A percentile compares a stretch with the other conserved stretches of the same genome.
Conservation (phyloP, 345 rosid genomes). For the Corchorus capsularis region DNA sequence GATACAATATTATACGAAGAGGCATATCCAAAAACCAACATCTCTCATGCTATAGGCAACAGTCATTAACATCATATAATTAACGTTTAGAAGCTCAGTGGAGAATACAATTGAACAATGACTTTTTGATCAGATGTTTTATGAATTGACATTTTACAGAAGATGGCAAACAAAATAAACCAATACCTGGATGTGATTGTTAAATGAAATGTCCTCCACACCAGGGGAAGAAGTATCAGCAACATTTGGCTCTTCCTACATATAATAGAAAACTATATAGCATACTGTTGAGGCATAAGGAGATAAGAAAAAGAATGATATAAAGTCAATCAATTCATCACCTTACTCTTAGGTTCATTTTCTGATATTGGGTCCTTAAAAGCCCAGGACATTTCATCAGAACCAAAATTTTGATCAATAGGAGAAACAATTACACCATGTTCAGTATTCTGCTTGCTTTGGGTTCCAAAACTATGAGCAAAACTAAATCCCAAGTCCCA, state of each 20-base stretch:
- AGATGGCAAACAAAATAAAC: slow-evolving; percentile 10
- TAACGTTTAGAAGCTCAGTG: background rate
- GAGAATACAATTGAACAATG: background rate
- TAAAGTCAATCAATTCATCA: slow-evolving; percentile 26
- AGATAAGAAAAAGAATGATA: background rate
- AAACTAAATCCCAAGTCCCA: slow-evolving; percentile 44
- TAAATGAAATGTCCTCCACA: slow-evolving; percentile 25
- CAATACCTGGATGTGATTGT: slow-evolving; percentile 26
- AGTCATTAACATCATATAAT: background rate
- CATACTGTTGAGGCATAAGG: slow-evolving; percentile 5
- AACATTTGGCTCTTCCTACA: slow-evolving; percentile 30
- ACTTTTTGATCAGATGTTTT: background rate
- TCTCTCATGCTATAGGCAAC: background rate
- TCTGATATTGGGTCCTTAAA: slow-evolving; percentile 48
- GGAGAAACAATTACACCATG: slow-evolving; percentile 27
- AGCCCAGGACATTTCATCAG: slow-evolving; percentile 49
- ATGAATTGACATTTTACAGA: slow-evolving; percentile 2
- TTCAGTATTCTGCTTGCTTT: slow-evolving; percentile 27
- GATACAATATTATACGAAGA: background rate
- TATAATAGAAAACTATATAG: background rate
- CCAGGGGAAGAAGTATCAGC: slow-evolving; percentile 24
- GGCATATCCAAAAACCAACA: background rate
- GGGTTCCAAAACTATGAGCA: slow-evolving; percentile 22
- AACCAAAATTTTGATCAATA: slow-evolving; percentile 24
- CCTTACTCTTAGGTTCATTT: slow-evolving; percentile 43